Evolutionary conservation across 108 stramenopile genomes (phyloP).

Genomic region (Skeletonema tropicum): DNA sequence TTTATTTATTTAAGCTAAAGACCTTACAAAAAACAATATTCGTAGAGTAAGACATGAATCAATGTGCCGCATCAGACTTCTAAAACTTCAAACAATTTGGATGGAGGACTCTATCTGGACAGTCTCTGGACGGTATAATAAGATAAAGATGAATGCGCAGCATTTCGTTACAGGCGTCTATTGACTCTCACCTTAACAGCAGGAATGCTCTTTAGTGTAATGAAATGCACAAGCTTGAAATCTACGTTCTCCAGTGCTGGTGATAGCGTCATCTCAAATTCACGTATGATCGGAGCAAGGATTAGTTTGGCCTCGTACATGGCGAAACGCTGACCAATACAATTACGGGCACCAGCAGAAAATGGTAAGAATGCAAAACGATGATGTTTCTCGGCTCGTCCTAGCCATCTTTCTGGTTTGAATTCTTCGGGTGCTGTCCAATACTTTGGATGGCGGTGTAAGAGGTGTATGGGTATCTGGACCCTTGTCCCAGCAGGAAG

Average conservation of each 20-base stretch:
- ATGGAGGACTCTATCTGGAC: no score
- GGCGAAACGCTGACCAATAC: slow-evolving; percentile 71
- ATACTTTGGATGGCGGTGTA: slow-evolving; percentile 63
- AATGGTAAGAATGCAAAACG: slow-evolving; percentile 69
- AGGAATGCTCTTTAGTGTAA: slow-evolving; percentile 63
- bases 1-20: no score
- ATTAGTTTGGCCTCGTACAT: slow-evolving; percentile 68
- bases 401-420: slow-evolving; percentile 67
- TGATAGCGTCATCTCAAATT: slow-evolving; percentile 44
- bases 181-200: slow-evolving; percentile 41
- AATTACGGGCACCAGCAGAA: slow-evolving; percentile 61
- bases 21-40: no score
- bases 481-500: slow-evolving; percentile 57
- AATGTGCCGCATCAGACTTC: no score
- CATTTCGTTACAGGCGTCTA: neutral
- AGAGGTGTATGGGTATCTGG: slow-evolving; percentile 49
- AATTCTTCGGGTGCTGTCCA: slow-evolving; percentile 68
- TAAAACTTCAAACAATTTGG: no score
- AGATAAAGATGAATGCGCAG: no score
- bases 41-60: no score
- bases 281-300: slow-evolving; percentile 54
- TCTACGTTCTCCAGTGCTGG: slow-evolving; percentile 45
- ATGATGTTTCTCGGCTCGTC: slow-evolving; percentile 24
- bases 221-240: slow-evolving; percentile 42
- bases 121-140: no score